Percentiles rank a stretch among this genome's conserved stretches.
These are phyloP conservation scores for Sugiyamaella floridensis DNA, from an alignment of 805 yeast species.

Conservation along the genomic window DNA sequence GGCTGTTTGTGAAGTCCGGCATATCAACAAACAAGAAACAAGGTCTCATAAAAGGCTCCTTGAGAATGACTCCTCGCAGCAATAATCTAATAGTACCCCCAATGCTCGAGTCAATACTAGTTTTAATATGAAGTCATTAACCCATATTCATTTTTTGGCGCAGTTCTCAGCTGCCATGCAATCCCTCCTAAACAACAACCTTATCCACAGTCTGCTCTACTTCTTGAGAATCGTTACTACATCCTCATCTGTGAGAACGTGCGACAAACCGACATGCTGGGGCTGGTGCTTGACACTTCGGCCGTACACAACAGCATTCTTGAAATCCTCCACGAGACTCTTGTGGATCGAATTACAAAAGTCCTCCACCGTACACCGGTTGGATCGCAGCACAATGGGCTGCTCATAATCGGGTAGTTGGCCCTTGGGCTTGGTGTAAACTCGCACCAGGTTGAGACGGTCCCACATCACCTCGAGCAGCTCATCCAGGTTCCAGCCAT, in stretches of 20 bases:
- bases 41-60: neutral
- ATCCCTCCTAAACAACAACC: neutral
- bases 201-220: conserved; percentile 9
- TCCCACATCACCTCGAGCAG: conserved; percentile 95
- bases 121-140: neutral
- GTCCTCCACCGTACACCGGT: conserved; percentile 81
- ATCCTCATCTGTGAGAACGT: conserved; percentile 87
- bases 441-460: conserved; percentile 81
- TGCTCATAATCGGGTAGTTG: conserved; percentile 86
- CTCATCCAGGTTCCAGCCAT: conserved; percentile 96
- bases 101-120: neutral
- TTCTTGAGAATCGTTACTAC: conserved; percentile 91
- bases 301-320: conserved; percentile 89
- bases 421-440: conserved; percentile 96
- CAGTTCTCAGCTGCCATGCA: neutral
- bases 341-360: conserved; percentile 96
- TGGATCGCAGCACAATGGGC: conserved; percentile 85
- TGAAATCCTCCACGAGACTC: conserved; percentile 86
- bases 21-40: neutral
- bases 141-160: neutral
- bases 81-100: neutral
- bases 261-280: conserved; percentile 85
- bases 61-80: neutral
- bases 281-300: conserved; percentile 95
- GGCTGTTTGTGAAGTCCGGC: neutral